phyloP scores from a whole-genome alignment of 805 yeast genomes.

The Danielia oregonensis region DNA sequence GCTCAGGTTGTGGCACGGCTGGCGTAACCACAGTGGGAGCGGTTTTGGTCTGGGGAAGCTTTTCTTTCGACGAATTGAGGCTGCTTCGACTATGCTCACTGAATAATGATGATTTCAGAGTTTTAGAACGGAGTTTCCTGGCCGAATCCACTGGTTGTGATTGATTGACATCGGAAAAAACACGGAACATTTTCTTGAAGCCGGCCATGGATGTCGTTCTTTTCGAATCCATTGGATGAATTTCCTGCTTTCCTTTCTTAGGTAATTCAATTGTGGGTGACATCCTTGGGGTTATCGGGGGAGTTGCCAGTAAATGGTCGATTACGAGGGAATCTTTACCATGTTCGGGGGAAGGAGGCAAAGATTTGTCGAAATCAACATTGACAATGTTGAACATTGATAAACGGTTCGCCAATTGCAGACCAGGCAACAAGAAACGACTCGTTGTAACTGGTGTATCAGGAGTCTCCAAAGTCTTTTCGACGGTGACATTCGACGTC shows the following conservation, averaged over 20 bases:
- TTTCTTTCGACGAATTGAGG: no score
- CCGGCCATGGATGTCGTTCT: background rate
- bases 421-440: background rate
- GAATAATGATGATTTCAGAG: background rate
- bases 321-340: background rate
- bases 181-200: background rate
- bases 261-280: background rate
- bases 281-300: background rate
- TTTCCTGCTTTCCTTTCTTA: no score
- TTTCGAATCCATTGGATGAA: background rate
- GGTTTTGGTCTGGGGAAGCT: background rate
- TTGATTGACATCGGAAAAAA: background rate
- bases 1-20: background rate
- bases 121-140: background rate
- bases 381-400: constrained; percentile 15
- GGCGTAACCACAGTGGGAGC: background rate
- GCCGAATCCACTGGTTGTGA: no score
- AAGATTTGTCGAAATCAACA: constrained; percentile 13
- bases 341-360: constrained; percentile 12
- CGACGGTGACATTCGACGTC: background rate
- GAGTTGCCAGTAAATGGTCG: no score
- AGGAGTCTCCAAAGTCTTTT: background rate
- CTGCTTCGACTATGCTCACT: no score
- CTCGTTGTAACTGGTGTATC: background rate
- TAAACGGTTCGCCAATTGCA: constrained; percentile 2